Percentiles rank a stretch among this genome's conserved stretches.
Evolutionary conservation across 2,329 filamentous ascomycete species (phyloP).

Genomic region (Fusarium dlaminii): DNA sequence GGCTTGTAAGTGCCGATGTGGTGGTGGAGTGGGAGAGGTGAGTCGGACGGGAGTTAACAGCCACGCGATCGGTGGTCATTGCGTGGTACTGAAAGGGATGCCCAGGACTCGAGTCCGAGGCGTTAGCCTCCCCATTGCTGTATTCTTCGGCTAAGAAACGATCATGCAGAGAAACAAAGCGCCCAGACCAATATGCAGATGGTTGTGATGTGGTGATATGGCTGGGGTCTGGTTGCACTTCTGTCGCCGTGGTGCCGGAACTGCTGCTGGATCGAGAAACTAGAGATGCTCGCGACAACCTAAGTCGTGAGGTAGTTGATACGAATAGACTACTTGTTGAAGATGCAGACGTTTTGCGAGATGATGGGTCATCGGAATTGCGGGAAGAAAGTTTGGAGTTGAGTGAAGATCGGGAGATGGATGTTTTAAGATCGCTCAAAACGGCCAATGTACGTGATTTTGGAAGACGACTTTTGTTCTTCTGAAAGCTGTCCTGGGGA

Average conservation of each 20-base stretch:
- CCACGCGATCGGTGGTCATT: slow-evolving; percentile 26
- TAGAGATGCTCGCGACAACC: slow-evolving; percentile 31
- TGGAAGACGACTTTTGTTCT: slow-evolving; percentile 48
- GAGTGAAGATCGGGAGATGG: slow-evolving; percentile 52
- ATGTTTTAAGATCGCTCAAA: slow-evolving; percentile 56
- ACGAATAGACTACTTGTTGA: slow-evolving; percentile 31
- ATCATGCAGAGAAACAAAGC: slow-evolving; percentile 67
- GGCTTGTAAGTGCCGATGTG: slow-evolving; percentile 44
- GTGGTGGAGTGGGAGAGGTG: slow-evolving; percentile 47
- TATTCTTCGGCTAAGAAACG: slow-evolving; percentile 48
- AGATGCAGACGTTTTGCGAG: slow-evolving; percentile 30
- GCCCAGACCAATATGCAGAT: slow-evolving; percentile 69
- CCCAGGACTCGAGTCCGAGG: background rate
- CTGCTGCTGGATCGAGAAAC: slow-evolving; percentile 27
- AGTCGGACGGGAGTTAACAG: slow-evolving; percentile 35
- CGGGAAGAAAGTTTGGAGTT: slow-evolving; percentile 24
- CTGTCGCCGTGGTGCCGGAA: slow-evolving; percentile 23
- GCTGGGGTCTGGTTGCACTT: slow-evolving; percentile 34
- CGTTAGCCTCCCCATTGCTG: slow-evolving; percentile 6
- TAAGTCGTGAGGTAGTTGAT: slow-evolving; percentile 29
- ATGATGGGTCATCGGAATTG: slow-evolving; percentile 18
- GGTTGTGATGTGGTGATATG: slow-evolving; percentile 55
- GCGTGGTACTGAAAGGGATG: background rate
- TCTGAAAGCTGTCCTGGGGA: background rate
- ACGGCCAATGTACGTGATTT: slow-evolving; percentile 58